These are phyloP conservation scores for Ascochyta viciae-villosae DNA, from an alignment of 2,329 filamentous ascomycete species.

Conservation along the genomic window DNA sequence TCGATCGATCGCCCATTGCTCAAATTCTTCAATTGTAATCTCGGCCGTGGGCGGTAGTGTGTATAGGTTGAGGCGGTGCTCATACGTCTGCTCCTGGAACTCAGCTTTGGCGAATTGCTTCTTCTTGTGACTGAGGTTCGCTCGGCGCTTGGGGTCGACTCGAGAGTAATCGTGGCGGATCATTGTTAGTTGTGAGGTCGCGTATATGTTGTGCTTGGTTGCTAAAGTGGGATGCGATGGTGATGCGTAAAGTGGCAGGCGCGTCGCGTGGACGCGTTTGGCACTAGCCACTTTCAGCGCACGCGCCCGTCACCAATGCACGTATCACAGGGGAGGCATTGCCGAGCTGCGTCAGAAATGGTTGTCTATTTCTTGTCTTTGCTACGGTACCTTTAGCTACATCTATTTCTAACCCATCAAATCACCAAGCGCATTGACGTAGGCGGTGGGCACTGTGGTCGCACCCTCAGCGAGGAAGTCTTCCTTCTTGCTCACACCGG, in stretches of 20 bases:
- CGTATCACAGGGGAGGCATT: background rate
- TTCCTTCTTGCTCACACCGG: constrained; percentile 84
- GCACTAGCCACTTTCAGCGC: constrained; percentile 16
- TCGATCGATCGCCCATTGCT: constrained; percentile 97
- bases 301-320: constrained; percentile 5
- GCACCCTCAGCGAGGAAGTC: constrained; percentile 77
- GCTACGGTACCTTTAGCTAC: background rate
- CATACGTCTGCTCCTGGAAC: constrained; percentile 81
- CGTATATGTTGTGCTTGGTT: constrained; percentile 13
- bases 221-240: constrained; percentile 10
- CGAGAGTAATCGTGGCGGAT: constrained; percentile 51
- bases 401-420: constrained; percentile 54
- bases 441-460: constrained; percentile 76
- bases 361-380: background rate
- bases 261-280: constrained; percentile 31
- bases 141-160: constrained; percentile 74
- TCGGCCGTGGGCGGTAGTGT: constrained; percentile 85
- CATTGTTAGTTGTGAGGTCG: constrained; percentile 30
- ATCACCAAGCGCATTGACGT: constrained; percentile 85
- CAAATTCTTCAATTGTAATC: constrained; percentile 95
- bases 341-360: background rate
- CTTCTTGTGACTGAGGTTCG: constrained; percentile 79
- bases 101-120: constrained; percentile 81
- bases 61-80: constrained; percentile 92
- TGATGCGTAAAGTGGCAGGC: constrained; percentile 27